Evolutionary conservation across 176 grass and related monocot genomes (phyloP).

Genomic region (Bolboschoenus planiculmis): DNA sequence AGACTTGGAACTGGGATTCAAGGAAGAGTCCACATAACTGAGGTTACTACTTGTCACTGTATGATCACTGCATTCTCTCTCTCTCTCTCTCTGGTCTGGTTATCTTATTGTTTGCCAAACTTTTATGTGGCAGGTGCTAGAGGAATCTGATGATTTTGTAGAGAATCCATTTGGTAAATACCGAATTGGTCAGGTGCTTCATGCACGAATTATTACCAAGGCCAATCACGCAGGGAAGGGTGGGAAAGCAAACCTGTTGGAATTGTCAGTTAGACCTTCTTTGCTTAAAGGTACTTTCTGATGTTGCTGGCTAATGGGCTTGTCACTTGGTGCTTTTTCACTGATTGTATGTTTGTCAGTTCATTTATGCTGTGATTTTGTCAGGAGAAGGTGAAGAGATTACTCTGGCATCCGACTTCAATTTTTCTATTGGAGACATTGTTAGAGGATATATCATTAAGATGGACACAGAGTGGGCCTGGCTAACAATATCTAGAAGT

Average conservation of each 20-base stretch:
- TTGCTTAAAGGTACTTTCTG: conserved; percentile 41
- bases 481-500: conserved; percentile 75
- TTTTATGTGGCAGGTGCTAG: conserved; percentile 46
- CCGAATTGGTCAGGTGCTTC: conserved; percentile 51
- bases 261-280: conserved; percentile 82
- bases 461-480: conserved; percentile 74
- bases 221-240: conserved; percentile 45
- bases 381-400: conserved; percentile 34
- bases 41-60: conserved; percentile 38
- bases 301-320: not conserved
- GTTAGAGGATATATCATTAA: conserved; percentile 70
- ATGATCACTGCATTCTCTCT: not conserved
- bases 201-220: conserved; percentile 60
- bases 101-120: conserved; percentile 17
- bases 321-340: not conserved
- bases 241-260: conserved; percentile 52
- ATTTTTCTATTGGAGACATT: conserved; percentile 37
- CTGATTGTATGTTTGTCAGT: not conserved
- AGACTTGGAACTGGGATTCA: conserved; percentile 60
- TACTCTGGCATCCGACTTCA: conserved; percentile 27
- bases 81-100: conserved; percentile 20
- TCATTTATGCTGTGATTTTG: conserved; percentile 19
- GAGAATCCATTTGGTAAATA: conserved; percentile 67
- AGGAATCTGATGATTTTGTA: conserved; percentile 31
- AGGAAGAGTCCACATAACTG: conserved; percentile 87